phyloP scores from a whole-genome alignment of 75 land plant species.

The Isoetes taiwanensis region DNA sequence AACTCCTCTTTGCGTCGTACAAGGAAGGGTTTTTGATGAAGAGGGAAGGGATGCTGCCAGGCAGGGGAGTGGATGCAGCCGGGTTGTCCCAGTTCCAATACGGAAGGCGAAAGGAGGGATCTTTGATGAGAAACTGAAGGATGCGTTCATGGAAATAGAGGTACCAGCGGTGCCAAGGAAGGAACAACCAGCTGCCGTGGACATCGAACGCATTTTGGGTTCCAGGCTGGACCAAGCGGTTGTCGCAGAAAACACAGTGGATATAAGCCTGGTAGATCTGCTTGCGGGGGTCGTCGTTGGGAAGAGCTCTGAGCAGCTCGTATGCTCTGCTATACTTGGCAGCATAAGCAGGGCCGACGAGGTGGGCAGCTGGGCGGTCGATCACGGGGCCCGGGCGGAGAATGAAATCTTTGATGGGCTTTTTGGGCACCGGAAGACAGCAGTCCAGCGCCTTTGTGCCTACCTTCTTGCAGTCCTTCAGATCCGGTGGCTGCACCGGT shows the following conservation, averaged over 20 bases:
- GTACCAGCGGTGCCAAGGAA: slow-evolving; percentile 4
- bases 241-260: not conserved
- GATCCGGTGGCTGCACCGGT: too few species aligned
- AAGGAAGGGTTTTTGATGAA: slow-evolving; percentile 14
- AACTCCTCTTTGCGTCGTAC: slow-evolving; percentile 29
- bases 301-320: not conserved
- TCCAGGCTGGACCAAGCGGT: not conserved
- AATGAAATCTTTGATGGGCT: too few species aligned
- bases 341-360: too few species aligned
- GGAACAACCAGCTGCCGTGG: slow-evolving; percentile 7
- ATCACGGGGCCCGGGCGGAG: too few species aligned
- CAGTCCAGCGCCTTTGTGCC: too few species aligned
- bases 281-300: not conserved
- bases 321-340: not conserved
- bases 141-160: slow-evolving; percentile 17
- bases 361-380: too few species aligned
- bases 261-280: not conserved
- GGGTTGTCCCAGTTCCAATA: slow-evolving; percentile 62
- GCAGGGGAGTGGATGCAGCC: slow-evolving; percentile 29
- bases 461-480: too few species aligned
- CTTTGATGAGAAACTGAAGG: slow-evolving; percentile 35
- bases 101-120: slow-evolving; percentile 42
- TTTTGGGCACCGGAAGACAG: too few species aligned
- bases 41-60: slow-evolving; percentile 13
- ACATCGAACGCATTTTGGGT: not conserved